Base-by-base conservation (phyloP, 2,329 filamentous ascomycete genomes). In the Amesomyces nigricolor region DNA sequence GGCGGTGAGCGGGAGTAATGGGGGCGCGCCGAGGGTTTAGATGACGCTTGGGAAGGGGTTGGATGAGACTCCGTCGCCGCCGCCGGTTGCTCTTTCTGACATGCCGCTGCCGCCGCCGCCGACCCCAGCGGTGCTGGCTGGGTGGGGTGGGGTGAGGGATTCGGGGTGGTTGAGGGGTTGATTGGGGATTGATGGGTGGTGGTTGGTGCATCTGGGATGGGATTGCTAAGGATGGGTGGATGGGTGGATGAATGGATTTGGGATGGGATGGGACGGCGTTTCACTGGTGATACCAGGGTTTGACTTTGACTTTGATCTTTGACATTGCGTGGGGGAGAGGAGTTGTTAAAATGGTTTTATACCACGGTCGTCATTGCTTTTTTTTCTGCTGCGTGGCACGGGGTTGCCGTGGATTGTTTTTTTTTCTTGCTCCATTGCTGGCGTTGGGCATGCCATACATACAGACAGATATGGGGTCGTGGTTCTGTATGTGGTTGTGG, bases 21-120 rank as follows among this genome's bases (percentile, higher is more conserved):
- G 75, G 56, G 77, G 75, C 14, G 76, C 73, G 32, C 80, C 80
- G 30, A 75, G 74, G 13, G 75, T 83, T 48, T 83, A 68, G 76
- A 26, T 26, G 22, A 26, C 22, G 22, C 22, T 26, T 26, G 22
- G 22, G 22, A 26, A 26, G 22, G 22, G 16, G 39, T 29, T 22
- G 22, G 22, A 26, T 26, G 22, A 26, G 22, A 26, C 22, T 26
- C 22, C 22, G 22, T 26, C 22, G 22, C 6, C 22, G 22, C 22
- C 4, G 22, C 22, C 22, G 22, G 22, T 26, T 26, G 6, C 22
- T 26, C 22, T 26, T 6, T 26, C 22, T 26, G 22, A 26, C 22
- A 26, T 26, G 22, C 22, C 22, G 4, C 22, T 26, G 22, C 22
- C 22, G 22, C 22, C 22, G 32, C 8, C 8, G 7, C 32, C 32